Evolutionary conservation across 805 yeast genomes (phyloP), one percentile per base, ranked within the genome.

Genomic region (Ogataea corticis): DNA sequence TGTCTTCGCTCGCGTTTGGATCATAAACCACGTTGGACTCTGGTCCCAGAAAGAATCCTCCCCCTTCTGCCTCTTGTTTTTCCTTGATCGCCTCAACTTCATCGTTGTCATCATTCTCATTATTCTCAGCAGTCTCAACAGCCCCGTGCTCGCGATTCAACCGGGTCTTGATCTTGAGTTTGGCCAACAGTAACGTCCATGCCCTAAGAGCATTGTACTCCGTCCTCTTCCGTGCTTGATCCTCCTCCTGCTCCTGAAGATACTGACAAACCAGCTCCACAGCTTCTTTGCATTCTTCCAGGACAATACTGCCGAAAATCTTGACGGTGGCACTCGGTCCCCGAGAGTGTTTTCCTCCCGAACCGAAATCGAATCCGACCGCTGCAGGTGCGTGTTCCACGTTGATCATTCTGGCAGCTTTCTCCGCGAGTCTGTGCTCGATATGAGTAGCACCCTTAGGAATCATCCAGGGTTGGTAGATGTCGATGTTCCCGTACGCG

Each of bases 341-440:
- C 28, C 59, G 58, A 7, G 50, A 33, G 9, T 55, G 47, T 29
- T 58, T 57, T 23, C 71, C 63, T 34, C 71, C 61, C 34, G 67
- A 64, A 23, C 72, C 76, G 65, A 87, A 94, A 45, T 88, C 94
- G 67, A 94, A 92, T 0, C 91, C 88, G 2, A 84, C 83, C 2
- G 90, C 91, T 0, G 97, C 98, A 38, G 80, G 83, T 0, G 96
- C 97, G 68, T 74, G 89, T 52, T 88, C 96, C 6, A 92, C 73
- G 0, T 77, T 80, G 10, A 91, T 56, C 0, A 81, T 59, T 46
- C 76, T 76, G 0, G 96, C 96, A 0, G 98, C 97, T 38, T 72
- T 72, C 31, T 77, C 80, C 0, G 86, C 80, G 45, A 74, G 64
- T 31, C 77, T 73, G 54, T 77, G 65, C 5, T 74, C 68, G 5